These are phyloP conservation scores for Aspergillus calidoustus DNA, from an alignment of 2,329 filamentous ascomycete genomes.

Conservation along the genomic window DNA sequence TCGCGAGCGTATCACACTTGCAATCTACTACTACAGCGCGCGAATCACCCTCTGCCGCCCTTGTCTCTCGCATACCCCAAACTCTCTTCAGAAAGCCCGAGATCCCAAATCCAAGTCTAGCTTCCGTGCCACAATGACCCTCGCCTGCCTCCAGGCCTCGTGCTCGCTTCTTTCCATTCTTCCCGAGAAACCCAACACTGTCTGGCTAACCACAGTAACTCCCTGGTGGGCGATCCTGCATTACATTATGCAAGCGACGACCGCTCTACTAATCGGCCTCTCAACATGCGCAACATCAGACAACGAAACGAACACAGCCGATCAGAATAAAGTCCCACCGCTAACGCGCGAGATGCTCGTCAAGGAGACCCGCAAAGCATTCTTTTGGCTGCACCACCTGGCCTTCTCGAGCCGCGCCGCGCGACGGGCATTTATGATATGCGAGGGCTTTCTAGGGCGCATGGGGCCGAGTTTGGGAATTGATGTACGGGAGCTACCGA, in stretches of 20 bases:
- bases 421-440: slow-evolving; percentile 41
- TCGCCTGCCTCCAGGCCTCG: slow-evolving; percentile 45
- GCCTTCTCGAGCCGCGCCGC: slow-evolving; percentile 36
- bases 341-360: slow-evolving; percentile 32
- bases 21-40: slow-evolving; percentile 47
- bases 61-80: slow-evolving; percentile 39
- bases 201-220: slow-evolving; percentile 39
- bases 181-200: slow-evolving; percentile 39
- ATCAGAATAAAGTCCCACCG: slow-evolving; percentile 10
- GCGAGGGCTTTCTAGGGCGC: slow-evolving; percentile 37
- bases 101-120: slow-evolving; percentile 3
- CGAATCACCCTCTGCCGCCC: slow-evolving; percentile 48
- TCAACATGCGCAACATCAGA: slow-evolving; percentile 24
- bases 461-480: slow-evolving; percentile 37
- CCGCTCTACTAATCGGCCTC: slow-evolving; percentile 46
- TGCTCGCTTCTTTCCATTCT: slow-evolving; percentile 43
- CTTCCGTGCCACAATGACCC: slow-evolving; percentile 33
- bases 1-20: slow-evolving; percentile 42
- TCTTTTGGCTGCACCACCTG: slow-evolving; percentile 44
- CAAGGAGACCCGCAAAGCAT: slow-evolving; percentile 39
- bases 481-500: slow-evolving; percentile 37
- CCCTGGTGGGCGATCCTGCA: slow-evolving; percentile 52
- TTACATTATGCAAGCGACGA: slow-evolving; percentile 49
- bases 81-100: neutral
- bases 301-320: neutral